These are phyloP conservation scores for Malus hybrid DNA, from an alignment of 331 rosid species.

Conservation along the genomic window DNA sequence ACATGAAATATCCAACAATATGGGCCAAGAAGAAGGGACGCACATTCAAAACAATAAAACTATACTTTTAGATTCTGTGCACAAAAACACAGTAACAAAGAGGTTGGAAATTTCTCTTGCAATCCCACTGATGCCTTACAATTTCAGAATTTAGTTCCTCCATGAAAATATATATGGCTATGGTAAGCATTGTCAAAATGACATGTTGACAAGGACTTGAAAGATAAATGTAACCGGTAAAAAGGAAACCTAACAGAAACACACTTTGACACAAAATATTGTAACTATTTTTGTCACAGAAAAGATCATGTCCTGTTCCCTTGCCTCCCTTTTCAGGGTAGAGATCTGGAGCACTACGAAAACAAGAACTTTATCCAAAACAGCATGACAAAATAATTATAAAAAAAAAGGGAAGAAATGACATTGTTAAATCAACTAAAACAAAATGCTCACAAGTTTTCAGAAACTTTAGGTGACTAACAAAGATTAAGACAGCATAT, in stretches of 20 bases:
- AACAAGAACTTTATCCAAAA: background rate
- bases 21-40: background rate
- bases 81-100: background rate
- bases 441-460: background rate
- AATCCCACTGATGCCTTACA: background rate
- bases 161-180: background rate
- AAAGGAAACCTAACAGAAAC: background rate
- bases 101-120: background rate
- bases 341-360: background rate
- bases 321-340: background rate
- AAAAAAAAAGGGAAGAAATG: background rate
- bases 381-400: background rate
- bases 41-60: background rate
- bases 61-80: background rate
- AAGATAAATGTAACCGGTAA: background rate
- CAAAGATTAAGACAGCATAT: background rate
- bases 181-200: background rate
- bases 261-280: background rate
- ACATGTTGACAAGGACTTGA: background rate
- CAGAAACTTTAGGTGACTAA: background rate
- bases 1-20: background rate
- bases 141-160: background rate
- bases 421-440: background rate
- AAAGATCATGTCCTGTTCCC: background rate
- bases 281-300: background rate